Evolutionary conservation across 2,329 filamentous ascomycete species (phyloP).

Genomic region (Clonostachys solani): DNA sequence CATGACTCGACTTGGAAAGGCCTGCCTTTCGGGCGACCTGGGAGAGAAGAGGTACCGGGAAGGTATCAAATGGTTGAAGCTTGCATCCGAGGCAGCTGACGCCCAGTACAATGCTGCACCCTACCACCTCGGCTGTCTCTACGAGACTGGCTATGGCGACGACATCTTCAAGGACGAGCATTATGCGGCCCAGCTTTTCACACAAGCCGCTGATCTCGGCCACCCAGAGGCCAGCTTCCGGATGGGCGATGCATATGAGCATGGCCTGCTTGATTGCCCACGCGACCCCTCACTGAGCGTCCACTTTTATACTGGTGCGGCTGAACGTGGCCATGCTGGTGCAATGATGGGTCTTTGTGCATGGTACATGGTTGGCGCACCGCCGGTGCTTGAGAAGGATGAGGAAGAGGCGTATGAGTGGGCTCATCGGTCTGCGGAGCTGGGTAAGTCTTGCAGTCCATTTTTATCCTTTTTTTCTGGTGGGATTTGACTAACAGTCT

Average conservation of each 20-base stretch:
- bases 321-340: slow-evolving; percentile 74
- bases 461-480: background rate
- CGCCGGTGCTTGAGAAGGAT: slow-evolving; percentile 88
- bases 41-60: slow-evolving; percentile 85
- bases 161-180: slow-evolving; percentile 88
- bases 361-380: slow-evolving; percentile 96
- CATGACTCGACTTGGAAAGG: slow-evolving; percentile 86
- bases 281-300: slow-evolving; percentile 89
- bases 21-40: slow-evolving; percentile 85
- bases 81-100: slow-evolving; percentile 86
- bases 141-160: slow-evolving; percentile 89
- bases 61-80: slow-evolving; percentile 93
- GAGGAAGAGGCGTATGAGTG: slow-evolving; percentile 96
- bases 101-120: slow-evolving; percentile 88
- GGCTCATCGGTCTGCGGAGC: slow-evolving; percentile 81
- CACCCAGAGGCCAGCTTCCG: slow-evolving; percentile 82
- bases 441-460: slow-evolving; percentile 55
- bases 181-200: slow-evolving; percentile 92
- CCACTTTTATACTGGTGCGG: slow-evolving; percentile 94
- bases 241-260: slow-evolving; percentile 96
- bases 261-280: slow-evolving; percentile 82
- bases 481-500: background rate
- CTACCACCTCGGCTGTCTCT: slow-evolving; percentile 83
- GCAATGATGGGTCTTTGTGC: slow-evolving; percentile 99
- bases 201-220: slow-evolving; percentile 87